Base-by-base conservation (phyloP, 2,329 filamentous ascomycete species). In the Aureobasidium sp. region DNA sequence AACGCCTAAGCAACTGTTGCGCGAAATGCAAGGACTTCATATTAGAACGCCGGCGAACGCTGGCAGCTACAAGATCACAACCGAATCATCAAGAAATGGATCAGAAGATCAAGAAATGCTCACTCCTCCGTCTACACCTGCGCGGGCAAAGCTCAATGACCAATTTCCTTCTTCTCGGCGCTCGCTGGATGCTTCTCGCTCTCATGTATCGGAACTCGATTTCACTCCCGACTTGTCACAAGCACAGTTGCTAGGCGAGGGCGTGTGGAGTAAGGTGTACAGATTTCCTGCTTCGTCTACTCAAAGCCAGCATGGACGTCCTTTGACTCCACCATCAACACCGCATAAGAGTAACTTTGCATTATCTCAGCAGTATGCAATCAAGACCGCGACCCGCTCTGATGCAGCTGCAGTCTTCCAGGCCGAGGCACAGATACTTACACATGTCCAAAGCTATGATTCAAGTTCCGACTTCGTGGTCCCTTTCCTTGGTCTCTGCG, bases 211-310 rank as follows among this genome's bases (percentile, higher is more conserved):
- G 12, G 34, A 59, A 25, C 36, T 48, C 22, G 27, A 42, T n/a
- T 49, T 59, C n/a, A 51, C 57, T 4, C 57, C 57, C 5, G 57
- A 61, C 37, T 47, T 51, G 22, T 61, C 70, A 39, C 67, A 68
- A 8, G 69, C 72, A 15, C 70, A 69, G 59, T 63, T 71, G 6
- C 64, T 73, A 1, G 73, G 73, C 31, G 63, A 67, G 49, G 73
- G 73, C 12, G 67, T 73, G 20, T 75, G 73, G 73, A 72, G 70
- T 51, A 73, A 67, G 3, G 73, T 75, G 22, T 73, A 68, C 62
- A 69, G 71, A n/a, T 65, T 70, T 53, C 65, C 70, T 39, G n/a
- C 62, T 39, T 34, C 36, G 8, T 39, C 58, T 20, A 25, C 25
- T 14, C 25, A 58, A 55, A 48, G 37, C n/a, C 47, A 47, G 5